Percentiles rank a stretch among this genome's conserved stretches.
Evolutionary conservation across 129 eudicot species (phyloP).

Genomic region (Arctium minus): DNA sequence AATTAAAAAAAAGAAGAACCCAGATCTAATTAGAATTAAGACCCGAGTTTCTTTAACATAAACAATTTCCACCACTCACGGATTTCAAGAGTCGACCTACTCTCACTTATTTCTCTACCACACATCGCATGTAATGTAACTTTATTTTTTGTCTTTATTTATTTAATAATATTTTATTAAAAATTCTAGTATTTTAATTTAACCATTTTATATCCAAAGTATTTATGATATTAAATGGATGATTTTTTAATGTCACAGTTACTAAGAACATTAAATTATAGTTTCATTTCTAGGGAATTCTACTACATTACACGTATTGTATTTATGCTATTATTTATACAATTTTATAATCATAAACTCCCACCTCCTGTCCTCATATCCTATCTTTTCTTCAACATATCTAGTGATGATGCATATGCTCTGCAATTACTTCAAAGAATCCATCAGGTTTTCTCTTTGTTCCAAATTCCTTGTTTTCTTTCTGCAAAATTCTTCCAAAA

Average conservation of each 20-base stretch:
- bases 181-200: background rate
- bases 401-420: background rate
- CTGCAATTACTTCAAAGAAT: background rate
- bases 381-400: conserved; percentile 11
- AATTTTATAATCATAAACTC: background rate
- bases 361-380: conserved; percentile 21
- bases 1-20: background rate
- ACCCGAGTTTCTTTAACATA: background rate
- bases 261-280: background rate
- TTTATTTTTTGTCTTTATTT: conserved; percentile 5
- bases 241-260: no score
- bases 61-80: conserved; percentile 34
- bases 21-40: background rate
- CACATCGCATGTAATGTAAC: conserved; percentile 7
- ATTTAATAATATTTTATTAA: background rate
- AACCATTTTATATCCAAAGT: background rate
- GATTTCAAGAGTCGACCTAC: conserved; percentile 25
- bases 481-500: background rate
- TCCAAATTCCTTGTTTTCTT: background rate
- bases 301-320: conserved; percentile 25
- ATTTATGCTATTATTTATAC: background rate
- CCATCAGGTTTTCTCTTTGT: background rate
- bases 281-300: conserved; percentile 1
- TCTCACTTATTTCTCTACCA: conserved; percentile 18
- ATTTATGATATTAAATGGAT: no score